These are phyloP conservation scores for Echeveria elegans DNA, from an alignment of 164 flowering plant genomes.

Conservation along the genomic window DNA sequence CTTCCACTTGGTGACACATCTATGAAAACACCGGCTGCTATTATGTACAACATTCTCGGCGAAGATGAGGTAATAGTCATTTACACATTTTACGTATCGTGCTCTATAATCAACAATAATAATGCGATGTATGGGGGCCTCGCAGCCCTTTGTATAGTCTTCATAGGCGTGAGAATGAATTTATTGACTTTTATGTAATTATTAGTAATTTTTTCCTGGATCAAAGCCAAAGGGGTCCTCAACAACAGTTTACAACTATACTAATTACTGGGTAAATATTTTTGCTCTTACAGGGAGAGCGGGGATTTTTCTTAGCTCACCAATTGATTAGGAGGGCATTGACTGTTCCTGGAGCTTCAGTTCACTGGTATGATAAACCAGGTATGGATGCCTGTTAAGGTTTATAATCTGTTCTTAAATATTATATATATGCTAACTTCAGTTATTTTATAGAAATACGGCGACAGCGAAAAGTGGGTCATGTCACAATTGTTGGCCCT, in stretches of 20 bases:
- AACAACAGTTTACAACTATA: background rate
- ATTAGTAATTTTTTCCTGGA: background rate
- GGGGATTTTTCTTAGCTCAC: slow-evolving; percentile 67
- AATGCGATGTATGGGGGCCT: background rate
- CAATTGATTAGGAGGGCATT: slow-evolving; percentile 67
- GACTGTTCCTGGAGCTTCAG: slow-evolving; percentile 55
- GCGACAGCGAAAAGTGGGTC: slow-evolving; percentile 87
- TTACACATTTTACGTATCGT: background rate
- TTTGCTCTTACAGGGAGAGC: slow-evolving; percentile 55
- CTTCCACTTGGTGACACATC: slow-evolving; percentile 97
- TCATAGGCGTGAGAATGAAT: background rate
- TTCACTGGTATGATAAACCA: slow-evolving; percentile 97
- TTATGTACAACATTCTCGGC: slow-evolving; percentile 92
- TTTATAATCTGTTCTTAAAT: background rate
- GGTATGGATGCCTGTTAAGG: slow-evolving; percentile 31
- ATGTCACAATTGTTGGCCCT: slow-evolving; percentile 76
- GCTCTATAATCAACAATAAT: background rate
- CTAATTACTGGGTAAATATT: background rate
- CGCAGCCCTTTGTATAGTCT: background rate
- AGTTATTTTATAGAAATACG: slow-evolving; percentile 53
- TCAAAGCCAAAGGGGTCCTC: background rate
- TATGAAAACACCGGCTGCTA: slow-evolving; percentile 82
- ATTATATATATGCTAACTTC: background rate
- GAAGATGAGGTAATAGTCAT: slow-evolving; percentile 65
- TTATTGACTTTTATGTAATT: background rate